A percentile compares a stretch with the other conserved stretches of the same genome.
These are phyloP conservation scores for Protomyces inouyei DNA, from an alignment of 1,139 yeast species.

Conservation along the genomic window DNA sequence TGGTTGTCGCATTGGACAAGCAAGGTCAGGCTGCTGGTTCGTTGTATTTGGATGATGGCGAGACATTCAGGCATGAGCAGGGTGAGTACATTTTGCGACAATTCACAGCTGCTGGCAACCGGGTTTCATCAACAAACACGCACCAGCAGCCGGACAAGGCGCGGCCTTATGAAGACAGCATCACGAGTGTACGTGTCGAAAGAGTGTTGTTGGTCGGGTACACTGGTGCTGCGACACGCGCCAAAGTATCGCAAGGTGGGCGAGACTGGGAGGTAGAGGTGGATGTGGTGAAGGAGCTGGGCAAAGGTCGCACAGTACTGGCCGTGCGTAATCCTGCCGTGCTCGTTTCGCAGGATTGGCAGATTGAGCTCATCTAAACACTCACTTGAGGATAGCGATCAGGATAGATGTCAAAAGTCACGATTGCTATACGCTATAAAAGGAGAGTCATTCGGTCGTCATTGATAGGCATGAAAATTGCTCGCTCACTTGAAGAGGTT, in stretches of 20 bases:
- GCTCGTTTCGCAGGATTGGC: slow-evolving; percentile 51
- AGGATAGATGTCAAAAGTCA: not conserved
- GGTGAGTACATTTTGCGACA: slow-evolving; percentile 48
- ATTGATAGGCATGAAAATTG: not conserved
- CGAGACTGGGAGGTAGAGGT: slow-evolving; percentile 42
- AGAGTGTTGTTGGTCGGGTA: slow-evolving; percentile 54
- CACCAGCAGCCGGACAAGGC: slow-evolving; percentile 31
- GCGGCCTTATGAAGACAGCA: slow-evolving; percentile 36
- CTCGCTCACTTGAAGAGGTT: slow-evolving; percentile 11
- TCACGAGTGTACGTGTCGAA: slow-evolving; percentile 48
- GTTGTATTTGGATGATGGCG: slow-evolving; percentile 81
- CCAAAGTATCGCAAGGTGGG: slow-evolving; percentile 41
- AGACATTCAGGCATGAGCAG: slow-evolving; percentile 54
- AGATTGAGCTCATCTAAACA: not conserved
- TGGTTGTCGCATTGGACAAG: slow-evolving; percentile 57
- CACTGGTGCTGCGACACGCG: slow-evolving; percentile 25
- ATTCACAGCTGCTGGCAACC: slow-evolving; percentile 33
- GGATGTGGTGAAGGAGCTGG: slow-evolving; percentile 26
- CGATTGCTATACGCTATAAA: not conserved
- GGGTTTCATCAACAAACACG: slow-evolving; percentile 31
- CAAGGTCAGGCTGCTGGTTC: slow-evolving; percentile 54
- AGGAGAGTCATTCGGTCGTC: too few species aligned
- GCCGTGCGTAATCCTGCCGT: slow-evolving; percentile 55
- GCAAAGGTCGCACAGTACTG: slow-evolving; percentile 35
- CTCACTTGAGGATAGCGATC: not conserved